Base-by-base conservation (phyloP, 768 basidiomycete species). In the Leccinum disarticulatum region DNA sequence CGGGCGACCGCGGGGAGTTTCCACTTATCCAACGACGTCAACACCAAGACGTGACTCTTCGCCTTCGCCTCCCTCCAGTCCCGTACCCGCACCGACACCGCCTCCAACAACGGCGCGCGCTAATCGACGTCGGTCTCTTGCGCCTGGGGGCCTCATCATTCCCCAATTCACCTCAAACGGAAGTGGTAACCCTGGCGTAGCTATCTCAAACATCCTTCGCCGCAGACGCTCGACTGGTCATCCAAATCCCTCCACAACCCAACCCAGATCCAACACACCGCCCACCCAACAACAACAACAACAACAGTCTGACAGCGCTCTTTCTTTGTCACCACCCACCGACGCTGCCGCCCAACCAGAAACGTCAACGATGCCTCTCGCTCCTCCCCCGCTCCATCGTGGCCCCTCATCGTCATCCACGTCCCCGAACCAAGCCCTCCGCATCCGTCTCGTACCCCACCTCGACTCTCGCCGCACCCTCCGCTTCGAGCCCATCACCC, bases 401-500 rank as follows among this genome's bases (percentile, higher is more conserved):
- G 57, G 66, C 52, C 53, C 49, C 17, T 65, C 69, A 49, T 65
- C 65, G 28, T 9, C 64, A 6, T 64, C 70, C 1, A 49, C 66
- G 0, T 19, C 6, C 64, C 69, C 62, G n/a, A 56, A 56, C 25
- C 73, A 75, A 8, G 63, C 80, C 5, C 88, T 91, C 68, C 90
- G 92, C 62, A 92, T 98, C 69, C 89, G 95, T 17, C 87, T 99
- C 55, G 96, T 98, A 10, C 96, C 96, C 13, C 93, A 98, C 69
- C 86, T 98, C 68, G 96, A 98, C 73, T 87, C 88, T 22, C 84
- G 90, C 15, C 87, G 93, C 55, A 90, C 91, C 1, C 86, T 98
- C 22, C 86, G 88, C 62, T 98, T 98, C 77, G 95, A 98, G 55
- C 88, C 95, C 63, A 93, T 98, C 80, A 79, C 84, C 47, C 87